Evolutionary conservation across 345 rosid genomes (phyloP).

Genomic region (Garcia nutans): DNA sequence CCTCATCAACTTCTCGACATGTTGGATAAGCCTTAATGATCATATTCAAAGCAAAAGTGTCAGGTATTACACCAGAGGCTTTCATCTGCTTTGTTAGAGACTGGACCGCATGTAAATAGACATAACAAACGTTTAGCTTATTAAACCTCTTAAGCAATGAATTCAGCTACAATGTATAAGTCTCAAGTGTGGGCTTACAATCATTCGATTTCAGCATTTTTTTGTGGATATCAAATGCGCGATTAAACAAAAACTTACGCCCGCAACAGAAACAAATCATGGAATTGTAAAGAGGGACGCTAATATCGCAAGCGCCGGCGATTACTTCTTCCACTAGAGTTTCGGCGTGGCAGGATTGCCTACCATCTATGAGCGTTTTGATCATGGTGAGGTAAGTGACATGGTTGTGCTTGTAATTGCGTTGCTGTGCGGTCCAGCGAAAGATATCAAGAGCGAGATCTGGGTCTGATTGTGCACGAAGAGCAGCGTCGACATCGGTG

Average conservation of each 20-base stretch:
- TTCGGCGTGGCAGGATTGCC: slow-evolving; percentile 67
- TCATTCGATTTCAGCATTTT: slow-evolving; percentile 64
- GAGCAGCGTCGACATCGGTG: slow-evolving; percentile 59
- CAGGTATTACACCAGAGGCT: slow-evolving; percentile 71
- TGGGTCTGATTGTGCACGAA: slow-evolving; percentile 76
- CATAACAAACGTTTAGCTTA: slow-evolving; percentile 65
- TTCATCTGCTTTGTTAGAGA: slow-evolving; percentile 89
- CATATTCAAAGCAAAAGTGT: slow-evolving; percentile 77
- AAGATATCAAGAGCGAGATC: slow-evolving; percentile 86
- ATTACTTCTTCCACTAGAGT: slow-evolving; percentile 73
- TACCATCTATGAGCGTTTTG: slow-evolving; percentile 55
- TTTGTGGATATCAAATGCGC: slow-evolving; percentile 78
- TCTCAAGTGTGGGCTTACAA: slow-evolving; percentile 78
- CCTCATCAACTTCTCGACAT: slow-evolving; percentile 74
- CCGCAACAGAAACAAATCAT: slow-evolving; percentile 74
- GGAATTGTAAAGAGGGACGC: slow-evolving; percentile 66
- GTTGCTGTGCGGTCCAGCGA: slow-evolving; percentile 85
- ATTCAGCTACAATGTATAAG: slow-evolving; percentile 56
- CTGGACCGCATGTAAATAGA: slow-evolving; percentile 73
- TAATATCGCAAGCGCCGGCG: slow-evolving; percentile 77
- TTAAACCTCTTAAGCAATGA: slow-evolving; percentile 72
- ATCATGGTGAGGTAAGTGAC: slow-evolving; percentile 63
- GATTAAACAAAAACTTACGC: slow-evolving; percentile 67
- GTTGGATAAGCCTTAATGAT: slow-evolving; percentile 69
- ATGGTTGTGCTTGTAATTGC: slow-evolving; percentile 67